Evolutionary conservation across 345 rosid species (phyloP), one percentile per base, ranked within the genome.

Genomic region (Aquilaria sinensis): DNA sequence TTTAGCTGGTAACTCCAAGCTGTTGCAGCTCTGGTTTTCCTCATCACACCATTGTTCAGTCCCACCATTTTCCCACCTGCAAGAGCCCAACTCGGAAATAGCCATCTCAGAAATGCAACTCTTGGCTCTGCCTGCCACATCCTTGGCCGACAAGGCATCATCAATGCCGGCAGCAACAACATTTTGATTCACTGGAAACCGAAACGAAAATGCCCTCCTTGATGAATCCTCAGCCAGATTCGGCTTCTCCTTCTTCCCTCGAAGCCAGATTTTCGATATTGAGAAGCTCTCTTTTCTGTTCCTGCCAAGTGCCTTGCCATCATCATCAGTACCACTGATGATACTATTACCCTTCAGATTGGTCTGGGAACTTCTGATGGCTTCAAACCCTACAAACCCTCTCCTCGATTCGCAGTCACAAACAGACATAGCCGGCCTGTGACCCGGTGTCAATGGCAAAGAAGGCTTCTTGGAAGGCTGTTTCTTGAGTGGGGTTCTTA

Each of bases 211-310:
- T 29, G 97, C 83, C 72, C 89, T 75, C 66, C 88, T 83, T 0
- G 96, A 74, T 32, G 80, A 63, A 51, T 73, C 77, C 59, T 53
- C 82, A 0, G 62, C n/a, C 58, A 78, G 59, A 5, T 53, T 71
- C 71, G 75, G 80, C 69, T 76, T 88, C 58, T 75, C 86, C 76
- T 70, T 76, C 77, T 80, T 85, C 5, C 93, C 95, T 56, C 83
- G 73, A 6, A 85, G 80, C 99, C 99, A 94, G 48, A 86, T 84
- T 78, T 87, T 94, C 2, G 99, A 94, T 60, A 88, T 77, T 6
- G 97, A 90, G 59, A 88, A 84, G 72, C 97, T 86, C 61, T 94
- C 99, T 66, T 69, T 83, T 54, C 63, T 78, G 67, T 65, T 73
- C 62, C 64, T 66, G 12, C 67, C 57, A 31, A 71, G 58, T 2